Evolutionary conservation across 129 eudicot genomes (phyloP), one percentile per base, ranked within the genome.

Genomic region (Centaurea solstitialis): DNA sequence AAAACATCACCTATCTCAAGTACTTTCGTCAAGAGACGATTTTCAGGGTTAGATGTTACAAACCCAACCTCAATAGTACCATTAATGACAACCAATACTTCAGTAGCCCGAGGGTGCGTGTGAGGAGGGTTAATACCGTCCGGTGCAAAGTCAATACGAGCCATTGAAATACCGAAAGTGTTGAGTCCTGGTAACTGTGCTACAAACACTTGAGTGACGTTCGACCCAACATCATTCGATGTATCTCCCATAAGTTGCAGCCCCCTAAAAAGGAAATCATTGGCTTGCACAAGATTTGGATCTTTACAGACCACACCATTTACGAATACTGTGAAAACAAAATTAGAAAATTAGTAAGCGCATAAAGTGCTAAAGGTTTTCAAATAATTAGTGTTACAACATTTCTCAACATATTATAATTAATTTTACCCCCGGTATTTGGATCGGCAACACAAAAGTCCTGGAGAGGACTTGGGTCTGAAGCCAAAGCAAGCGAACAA

Each of bases 1-100:
- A 82, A 82, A 53, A 82, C 81, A 15, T 82, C 85, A 6, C 85
- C 85, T 20, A 50, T 21, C 3, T 59, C 24, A 5, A 82, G 77
- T 3, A 4, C 43, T 62, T 74, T 81, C 5, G 70, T 26, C 8
- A 74, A 62, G 11, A 82, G 81, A 17, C 59, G 23, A 62, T 82
- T 82, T 57, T 47, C 81, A 9, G 81, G 85, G 69, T 75, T 82
- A 43, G 85, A 82, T 0, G 85, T 75, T 9, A 82, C 45, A 26
- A 82, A 82, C 7, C 85, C 81, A 2, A 70, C 85, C 37, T 82
- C 45, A 1, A 82, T 28, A 6, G 7, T 21, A 5, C 85, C 85
- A 37, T 76, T 30, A 9, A 82, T 35, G 12, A 82, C 73, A 0
- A 72, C 69, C 15, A 82, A 53, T 9, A 76, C 69, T 38, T 82